These are phyloP conservation scores for Cladosporium colombiae DNA, from an alignment of 2,329 filamentous ascomycete genomes.

Conservation along the genomic window DNA sequence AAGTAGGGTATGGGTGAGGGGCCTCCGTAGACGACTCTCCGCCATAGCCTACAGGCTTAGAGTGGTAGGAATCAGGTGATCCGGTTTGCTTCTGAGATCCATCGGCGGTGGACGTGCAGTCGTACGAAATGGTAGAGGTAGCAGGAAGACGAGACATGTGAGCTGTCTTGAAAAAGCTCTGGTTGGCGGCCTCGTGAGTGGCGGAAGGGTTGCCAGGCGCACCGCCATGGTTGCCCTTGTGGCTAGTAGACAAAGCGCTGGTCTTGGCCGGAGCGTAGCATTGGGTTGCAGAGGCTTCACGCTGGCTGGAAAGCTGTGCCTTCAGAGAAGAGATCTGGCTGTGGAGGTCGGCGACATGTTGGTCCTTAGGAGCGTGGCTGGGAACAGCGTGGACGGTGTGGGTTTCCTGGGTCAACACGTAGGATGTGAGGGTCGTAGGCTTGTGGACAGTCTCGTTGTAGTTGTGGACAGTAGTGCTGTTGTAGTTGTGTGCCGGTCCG, in stretches of 20 bases:
- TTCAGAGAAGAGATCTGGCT: constrained; percentile 16
- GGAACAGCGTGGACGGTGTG: not conserved
- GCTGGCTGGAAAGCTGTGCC: constrained; percentile 9
- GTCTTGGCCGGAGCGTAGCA: constrained; percentile 8
- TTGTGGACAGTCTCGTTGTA: not conserved
- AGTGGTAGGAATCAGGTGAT: not conserved
- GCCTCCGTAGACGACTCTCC: not conserved
- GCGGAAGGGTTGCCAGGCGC: constrained; percentile 15
- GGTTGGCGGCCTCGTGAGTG: constrained; percentile 11
- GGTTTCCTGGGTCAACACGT: not conserved
- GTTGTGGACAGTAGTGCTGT: constrained; percentile 2
- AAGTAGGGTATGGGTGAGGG: constrained; percentile 7
- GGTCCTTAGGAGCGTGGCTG: constrained; percentile 6
- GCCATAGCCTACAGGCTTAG: not conserved
- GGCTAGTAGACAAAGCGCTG: not conserved
- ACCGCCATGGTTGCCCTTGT: constrained; percentile 12
- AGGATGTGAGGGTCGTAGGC: constrained; percentile 1
- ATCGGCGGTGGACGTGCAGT: not conserved
- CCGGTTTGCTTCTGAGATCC: constrained; percentile 1
- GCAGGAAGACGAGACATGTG: constrained; percentile 12
- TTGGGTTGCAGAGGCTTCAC: constrained; percentile 3
- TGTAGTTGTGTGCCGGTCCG: not conserved
- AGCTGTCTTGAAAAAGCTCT: constrained; percentile 13
- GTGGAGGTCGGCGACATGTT: constrained; percentile 5
- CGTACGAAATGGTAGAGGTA: not conserved